Conservation (phyloP, 352 stramenopile genomes). For the Globisporangium echinulatum region DNA sequence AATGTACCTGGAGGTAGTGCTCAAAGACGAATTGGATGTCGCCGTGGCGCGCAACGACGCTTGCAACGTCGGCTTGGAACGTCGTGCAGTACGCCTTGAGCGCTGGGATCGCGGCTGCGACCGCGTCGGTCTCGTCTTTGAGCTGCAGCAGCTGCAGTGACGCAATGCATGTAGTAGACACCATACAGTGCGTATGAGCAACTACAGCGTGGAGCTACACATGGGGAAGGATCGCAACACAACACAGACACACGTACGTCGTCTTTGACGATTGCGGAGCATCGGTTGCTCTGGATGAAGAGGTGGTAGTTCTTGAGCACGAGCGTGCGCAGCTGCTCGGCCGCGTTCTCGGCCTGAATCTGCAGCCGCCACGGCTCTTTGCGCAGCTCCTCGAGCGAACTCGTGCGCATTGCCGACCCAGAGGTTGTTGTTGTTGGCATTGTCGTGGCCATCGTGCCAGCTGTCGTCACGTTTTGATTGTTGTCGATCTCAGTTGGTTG, state of each 20-base stretch:
- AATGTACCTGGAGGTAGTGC: slow-evolving; percentile 72
- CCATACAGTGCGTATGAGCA: too few species aligned
- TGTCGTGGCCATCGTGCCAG: background rate
- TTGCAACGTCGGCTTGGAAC: slow-evolving; percentile 48
- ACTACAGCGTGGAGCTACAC: too few species aligned
- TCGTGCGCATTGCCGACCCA: slow-evolving; percentile 30
- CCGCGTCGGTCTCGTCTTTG: slow-evolving; percentile 54
- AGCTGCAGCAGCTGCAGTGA: slow-evolving; percentile 46
- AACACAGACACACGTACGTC: slow-evolving; percentile 27
- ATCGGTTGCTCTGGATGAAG: slow-evolving; percentile 89
- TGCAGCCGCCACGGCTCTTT: slow-evolving; percentile 82
- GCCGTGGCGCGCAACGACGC: slow-evolving; percentile 60
- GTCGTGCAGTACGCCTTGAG: slow-evolving; percentile 44
- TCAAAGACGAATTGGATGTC: slow-evolving; percentile 89
- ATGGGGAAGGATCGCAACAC: background rate
- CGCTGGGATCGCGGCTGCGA: slow-evolving; percentile 43
- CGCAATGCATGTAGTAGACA: slow-evolving; percentile 4
- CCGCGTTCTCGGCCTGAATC: slow-evolving; percentile 71
- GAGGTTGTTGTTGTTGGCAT: slow-evolving; percentile 3
- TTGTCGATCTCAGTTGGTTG: too few species aligned
- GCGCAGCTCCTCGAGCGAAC: slow-evolving; percentile 77
- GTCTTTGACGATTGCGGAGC: slow-evolving; percentile 72
- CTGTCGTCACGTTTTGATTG: too few species aligned
- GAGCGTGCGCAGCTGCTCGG: slow-evolving; percentile 68
- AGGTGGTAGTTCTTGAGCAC: slow-evolving; percentile 89